Percentiles rank a stretch among this genome's conserved stretches.
Evolutionary conservation across 116 monocot genomes (phyloP).

Genomic region (Iris pallida): DNA sequence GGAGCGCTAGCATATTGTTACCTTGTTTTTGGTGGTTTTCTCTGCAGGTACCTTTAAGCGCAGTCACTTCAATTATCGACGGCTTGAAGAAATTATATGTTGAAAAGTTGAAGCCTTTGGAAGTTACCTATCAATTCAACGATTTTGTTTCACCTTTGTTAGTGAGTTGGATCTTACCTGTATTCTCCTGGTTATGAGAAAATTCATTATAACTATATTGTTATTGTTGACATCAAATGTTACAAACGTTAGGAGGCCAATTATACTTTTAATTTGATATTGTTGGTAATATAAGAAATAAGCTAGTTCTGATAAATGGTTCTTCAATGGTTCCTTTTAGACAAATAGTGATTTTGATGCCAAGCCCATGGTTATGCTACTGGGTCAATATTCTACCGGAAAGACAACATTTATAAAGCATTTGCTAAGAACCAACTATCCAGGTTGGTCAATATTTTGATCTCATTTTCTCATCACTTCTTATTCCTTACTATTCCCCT

Average conservation of each 20-base stretch:
- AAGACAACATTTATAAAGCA: constrained; percentile 96
- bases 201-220: not conserved
- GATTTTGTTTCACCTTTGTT: constrained; percentile 87
- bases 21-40: not conserved
- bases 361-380: constrained; percentile 67
- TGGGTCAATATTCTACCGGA: constrained; percentile 94
- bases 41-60: constrained; percentile 59
- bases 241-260: not conserved
- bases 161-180: constrained; percentile 32
- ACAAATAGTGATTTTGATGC: constrained; percentile 49
- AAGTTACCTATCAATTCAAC: constrained; percentile 72
- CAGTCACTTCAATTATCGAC: constrained; percentile 87
- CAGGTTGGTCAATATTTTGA: constrained; percentile 41
- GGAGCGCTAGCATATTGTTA: not conserved
- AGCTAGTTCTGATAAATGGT: not conserved
- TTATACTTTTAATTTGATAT: no score
- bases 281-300: not conserved
- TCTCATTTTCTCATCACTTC: not conserved
- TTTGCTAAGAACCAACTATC: constrained; percentile 61
- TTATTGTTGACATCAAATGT: not conserved
- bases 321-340: constrained; percentile 6
- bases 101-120: constrained; percentile 89
- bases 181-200: constrained; percentile 4
- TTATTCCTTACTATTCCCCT: not conserved
- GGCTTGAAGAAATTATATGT: constrained; percentile 88